phyloP scores from a whole-genome alignment of 768 basidiomycete species.

The Lanmaoa rubissima region DNA sequence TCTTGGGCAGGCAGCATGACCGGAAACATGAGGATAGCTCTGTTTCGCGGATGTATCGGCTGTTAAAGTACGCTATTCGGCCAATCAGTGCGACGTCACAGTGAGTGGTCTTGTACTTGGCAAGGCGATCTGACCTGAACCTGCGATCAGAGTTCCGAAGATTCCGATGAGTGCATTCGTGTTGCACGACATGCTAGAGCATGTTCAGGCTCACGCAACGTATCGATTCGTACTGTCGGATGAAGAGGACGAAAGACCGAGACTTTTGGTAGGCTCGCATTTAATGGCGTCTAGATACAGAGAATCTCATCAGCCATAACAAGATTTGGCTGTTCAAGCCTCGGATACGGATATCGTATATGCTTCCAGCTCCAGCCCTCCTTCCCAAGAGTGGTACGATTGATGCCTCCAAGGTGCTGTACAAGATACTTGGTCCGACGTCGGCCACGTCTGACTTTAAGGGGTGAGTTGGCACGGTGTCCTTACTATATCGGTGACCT shows the following conservation, averaged over 20 bases:
- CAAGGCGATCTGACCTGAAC: not conserved
- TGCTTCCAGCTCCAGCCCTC: conserved; percentile 48
- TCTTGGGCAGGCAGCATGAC: conserved; percentile 67
- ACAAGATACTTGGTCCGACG: conserved; percentile 68
- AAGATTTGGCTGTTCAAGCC: conserved; percentile 97
- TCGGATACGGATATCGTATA: conserved; percentile 75
- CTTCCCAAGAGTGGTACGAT: conserved; percentile 63
- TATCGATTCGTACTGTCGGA: conserved; percentile 90
- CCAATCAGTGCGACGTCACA: conserved; percentile 59
- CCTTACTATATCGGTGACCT: not conserved
- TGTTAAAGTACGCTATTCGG: conserved; percentile 83
- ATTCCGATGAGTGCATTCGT: conserved; percentile 85
- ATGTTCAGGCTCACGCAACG: conserved; percentile 87
- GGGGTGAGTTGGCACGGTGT: too few species aligned
- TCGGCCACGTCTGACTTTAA: conserved; percentile 36
- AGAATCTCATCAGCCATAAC: not conserved
- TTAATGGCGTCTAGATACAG: not conserved
- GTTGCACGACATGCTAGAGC: conserved; percentile 87
- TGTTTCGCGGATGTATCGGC: conserved; percentile 51
- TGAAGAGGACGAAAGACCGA: conserved; percentile 78
- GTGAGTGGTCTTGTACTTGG: conserved; percentile 43
- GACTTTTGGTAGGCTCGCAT: conserved; percentile 62
- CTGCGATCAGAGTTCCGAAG: conserved; percentile 31
- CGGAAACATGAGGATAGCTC: conserved; percentile 35
- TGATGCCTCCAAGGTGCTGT: conserved; percentile 80